Percentiles rank a stretch among this genome's conserved stretches.
phyloP scores from a whole-genome alignment of 495 filamentous ascomycete species.

The Astrocystis sublimbata region DNA sequence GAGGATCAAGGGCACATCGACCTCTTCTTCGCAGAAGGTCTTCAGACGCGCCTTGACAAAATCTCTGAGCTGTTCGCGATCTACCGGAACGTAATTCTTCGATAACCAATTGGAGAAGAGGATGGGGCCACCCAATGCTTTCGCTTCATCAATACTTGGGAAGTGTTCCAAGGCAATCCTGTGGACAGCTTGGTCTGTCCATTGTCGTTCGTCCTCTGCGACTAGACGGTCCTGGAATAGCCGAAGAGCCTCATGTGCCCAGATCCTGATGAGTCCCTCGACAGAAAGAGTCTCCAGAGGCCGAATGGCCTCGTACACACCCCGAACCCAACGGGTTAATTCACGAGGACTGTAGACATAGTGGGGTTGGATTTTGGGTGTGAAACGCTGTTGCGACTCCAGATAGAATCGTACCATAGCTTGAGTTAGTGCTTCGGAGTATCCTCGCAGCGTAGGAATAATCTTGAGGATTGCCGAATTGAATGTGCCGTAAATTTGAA shows the following conservation, averaged over 20 bases:
- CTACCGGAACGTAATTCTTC: constrained; percentile 96
- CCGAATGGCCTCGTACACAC: constrained; percentile 93
- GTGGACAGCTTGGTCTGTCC: constrained; percentile 84
- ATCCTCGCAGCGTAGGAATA: constrained; percentile 89
- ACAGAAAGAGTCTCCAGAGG: constrained; percentile 84
- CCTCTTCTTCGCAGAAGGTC: constrained; percentile 99
- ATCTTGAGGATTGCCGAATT: constrained; percentile 96
- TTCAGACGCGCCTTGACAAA: constrained; percentile 96
- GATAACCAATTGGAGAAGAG: constrained; percentile 99
- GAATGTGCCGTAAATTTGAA: constrained; percentile 98
- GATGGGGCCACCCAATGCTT: constrained; percentile 90
- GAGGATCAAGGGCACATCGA: constrained; percentile 93
- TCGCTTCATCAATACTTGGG: constrained; percentile 84
- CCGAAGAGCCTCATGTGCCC: constrained; percentile 94
- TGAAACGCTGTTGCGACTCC: constrained; percentile 91
- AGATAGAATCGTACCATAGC: constrained; percentile 97
- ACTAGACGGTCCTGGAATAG: constrained; percentile 97
- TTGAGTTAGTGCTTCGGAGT: constrained; percentile 90
- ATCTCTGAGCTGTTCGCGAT: constrained; percentile 88
- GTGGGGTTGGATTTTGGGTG: constrained; percentile 92
- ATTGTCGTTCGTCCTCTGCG: constrained; percentile 88
- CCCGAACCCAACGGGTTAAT: constrained; percentile 93
- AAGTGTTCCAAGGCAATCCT: constrained; percentile 89
- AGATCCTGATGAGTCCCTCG: constrained; percentile 93
- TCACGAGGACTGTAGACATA: constrained; percentile 99